Percentiles rank a stretch among this genome's conserved stretches.
phyloP scores from a whole-genome alignment of 176 grass and related monocot genomes.

The Raddia distichophylla region DNA sequence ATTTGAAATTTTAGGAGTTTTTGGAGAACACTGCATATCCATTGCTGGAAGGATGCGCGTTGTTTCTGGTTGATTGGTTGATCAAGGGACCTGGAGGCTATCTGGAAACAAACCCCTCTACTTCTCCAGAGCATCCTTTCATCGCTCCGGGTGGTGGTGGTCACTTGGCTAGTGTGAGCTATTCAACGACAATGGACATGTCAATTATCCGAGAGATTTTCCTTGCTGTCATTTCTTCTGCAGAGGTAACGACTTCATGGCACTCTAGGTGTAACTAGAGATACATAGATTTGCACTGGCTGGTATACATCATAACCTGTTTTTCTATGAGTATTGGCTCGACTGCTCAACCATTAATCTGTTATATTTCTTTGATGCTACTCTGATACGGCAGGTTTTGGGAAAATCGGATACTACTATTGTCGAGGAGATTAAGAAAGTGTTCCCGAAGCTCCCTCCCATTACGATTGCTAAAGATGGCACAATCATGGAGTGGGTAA shows the following conservation, averaged over 20 bases:
- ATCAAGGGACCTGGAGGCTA: constrained; percentile 56
- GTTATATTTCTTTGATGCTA: not conserved
- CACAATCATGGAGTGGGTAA: constrained; percentile 91
- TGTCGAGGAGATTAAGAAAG: constrained; percentile 56
- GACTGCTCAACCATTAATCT: not conserved
- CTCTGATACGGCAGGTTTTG: constrained; percentile 48
- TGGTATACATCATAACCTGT: not conserved
- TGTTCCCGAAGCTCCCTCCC: constrained; percentile 58
- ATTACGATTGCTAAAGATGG: constrained; percentile 62
- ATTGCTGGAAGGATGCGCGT: constrained; percentile 67
- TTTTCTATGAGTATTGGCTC: constrained; percentile 8
- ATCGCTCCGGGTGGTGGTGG: constrained; percentile 57
- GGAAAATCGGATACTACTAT: constrained; percentile 64
- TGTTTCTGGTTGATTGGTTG: constrained; percentile 82
- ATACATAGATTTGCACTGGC: not conserved
- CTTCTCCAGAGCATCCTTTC: constrained; percentile 90
- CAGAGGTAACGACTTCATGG: constrained; percentile 52
- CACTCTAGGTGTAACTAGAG: not conserved
- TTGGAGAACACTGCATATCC: constrained; percentile 76
- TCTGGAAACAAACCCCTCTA: constrained; percentile 84
- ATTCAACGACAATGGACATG: constrained; percentile 91
- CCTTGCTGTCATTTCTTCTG: constrained; percentile 54
- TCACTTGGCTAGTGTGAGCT: constrained; percentile 81
- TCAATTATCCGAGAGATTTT: constrained; percentile 82
- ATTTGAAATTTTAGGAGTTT: constrained; percentile 53